A percentile compares a stretch with the other conserved stretches of the same genome.
Evolutionary conservation across 352 stramenopile species (phyloP).

Genomic region (Globisporangium heterothallicum): DNA sequence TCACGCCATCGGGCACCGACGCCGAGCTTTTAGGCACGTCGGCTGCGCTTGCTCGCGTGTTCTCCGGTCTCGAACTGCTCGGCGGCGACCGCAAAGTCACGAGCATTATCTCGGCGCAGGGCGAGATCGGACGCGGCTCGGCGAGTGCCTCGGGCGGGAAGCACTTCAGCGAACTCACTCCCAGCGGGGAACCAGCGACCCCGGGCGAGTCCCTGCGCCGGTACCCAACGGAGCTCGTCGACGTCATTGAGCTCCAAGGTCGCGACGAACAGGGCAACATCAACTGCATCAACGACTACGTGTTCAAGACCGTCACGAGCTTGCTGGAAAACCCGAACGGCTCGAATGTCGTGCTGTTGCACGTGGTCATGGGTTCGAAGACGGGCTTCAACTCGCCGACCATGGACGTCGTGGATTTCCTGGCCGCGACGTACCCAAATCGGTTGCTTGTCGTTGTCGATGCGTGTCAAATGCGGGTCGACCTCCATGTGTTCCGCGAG

Average conservation of each 20-base stretch:
- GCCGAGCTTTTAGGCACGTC: constrained; percentile 80
- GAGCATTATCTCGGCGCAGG: constrained; percentile 76
- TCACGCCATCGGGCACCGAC: constrained; percentile 84
- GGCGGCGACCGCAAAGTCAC: constrained; percentile 51
- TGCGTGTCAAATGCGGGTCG: constrained; percentile 82
- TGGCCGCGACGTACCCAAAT: constrained; percentile 56
- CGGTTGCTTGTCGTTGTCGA: constrained; percentile 80
- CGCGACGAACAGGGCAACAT: constrained; percentile 53
- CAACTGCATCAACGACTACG: constrained; percentile 35
- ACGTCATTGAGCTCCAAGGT: constrained; percentile 55
- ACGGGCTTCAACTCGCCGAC: constrained; percentile 80
- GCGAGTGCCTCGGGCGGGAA: constrained; percentile 62
- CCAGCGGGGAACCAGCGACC: constrained; percentile 46
- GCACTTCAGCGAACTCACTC: constrained; percentile 81
- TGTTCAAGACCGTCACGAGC: constrained; percentile 38
- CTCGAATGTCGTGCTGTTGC: constrained; percentile 72
- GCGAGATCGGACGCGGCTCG: constrained; percentile 82
- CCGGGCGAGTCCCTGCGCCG: constrained; percentile 42
- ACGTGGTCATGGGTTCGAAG: constrained; percentile 84
- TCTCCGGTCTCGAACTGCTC: constrained; percentile 36
- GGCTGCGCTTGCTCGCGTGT: constrained; percentile 55
- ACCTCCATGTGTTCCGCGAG: constrained; percentile 51
- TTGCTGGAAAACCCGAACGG: constrained; percentile 32
- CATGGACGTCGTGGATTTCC: constrained; percentile 45
- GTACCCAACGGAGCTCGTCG: constrained; percentile 56